Conservation (phyloP, 1,284 basidiomycete species). For the Entoloma clypeatum region DNA sequence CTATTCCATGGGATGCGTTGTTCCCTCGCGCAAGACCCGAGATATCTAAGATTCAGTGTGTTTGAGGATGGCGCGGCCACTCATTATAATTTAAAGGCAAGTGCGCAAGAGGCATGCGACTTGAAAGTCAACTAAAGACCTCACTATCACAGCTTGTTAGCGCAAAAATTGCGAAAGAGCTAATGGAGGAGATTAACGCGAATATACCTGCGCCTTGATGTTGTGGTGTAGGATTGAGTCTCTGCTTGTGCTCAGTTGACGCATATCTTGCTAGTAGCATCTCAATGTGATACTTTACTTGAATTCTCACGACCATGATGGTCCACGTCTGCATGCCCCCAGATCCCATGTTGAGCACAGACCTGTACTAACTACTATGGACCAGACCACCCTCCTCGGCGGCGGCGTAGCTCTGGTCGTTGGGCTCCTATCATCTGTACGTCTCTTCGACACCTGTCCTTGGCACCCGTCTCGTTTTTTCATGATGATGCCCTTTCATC, state of each 20-base stretch:
- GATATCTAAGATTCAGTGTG: conserved; percentile 76
- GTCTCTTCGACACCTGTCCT: conserved; percentile 16
- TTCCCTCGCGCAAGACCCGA: conserved; percentile 71
- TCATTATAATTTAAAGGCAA: conserved; percentile 77
- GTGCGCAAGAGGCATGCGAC: conserved; percentile 23
- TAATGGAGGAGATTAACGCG: conserved; percentile 52
- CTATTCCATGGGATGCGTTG: conserved; percentile 87
- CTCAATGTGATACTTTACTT: too few relatives aligned
- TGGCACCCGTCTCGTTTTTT: conserved; percentile 7
- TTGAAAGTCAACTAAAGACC: conserved; percentile 2
- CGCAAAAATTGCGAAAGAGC: conserved; percentile 57
- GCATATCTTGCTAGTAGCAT: conserved; percentile 8
- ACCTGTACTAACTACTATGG: conserved; percentile 30
- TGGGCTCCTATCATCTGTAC: conserved; percentile 34
- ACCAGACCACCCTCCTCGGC: conserved; percentile 34
- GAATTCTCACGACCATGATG: conserved; percentile 19
- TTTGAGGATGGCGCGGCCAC: conserved; percentile 63
- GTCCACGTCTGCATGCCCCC: conserved; percentile 1
- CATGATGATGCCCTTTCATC: conserved; percentile 77
- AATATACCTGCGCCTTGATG: conserved; percentile 40
- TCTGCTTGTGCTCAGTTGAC: conserved; percentile 15
- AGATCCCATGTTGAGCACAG: conserved; percentile 9
- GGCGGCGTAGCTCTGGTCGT: conserved; percentile 29
- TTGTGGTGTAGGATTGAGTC: conserved; percentile 1
- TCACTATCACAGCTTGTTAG: conserved; percentile 44